These are phyloP conservation scores for Balansia obtecta DNA, from an alignment of 2,329 filamentous ascomycete species.

Conservation along the genomic window DNA sequence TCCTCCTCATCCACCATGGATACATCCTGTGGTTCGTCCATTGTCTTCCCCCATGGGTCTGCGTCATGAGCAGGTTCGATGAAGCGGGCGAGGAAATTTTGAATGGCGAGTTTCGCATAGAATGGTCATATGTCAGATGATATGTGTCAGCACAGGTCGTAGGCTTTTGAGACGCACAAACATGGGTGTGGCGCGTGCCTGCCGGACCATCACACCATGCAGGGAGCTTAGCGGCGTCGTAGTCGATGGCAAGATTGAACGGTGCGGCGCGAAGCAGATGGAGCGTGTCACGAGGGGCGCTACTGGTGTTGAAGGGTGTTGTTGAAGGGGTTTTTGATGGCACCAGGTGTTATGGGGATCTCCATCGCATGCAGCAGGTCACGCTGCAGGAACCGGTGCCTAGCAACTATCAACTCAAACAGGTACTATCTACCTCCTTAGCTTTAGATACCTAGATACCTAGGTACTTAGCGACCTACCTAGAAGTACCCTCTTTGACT, in stretches of 20 bases:
- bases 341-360: too few relatives aligned
- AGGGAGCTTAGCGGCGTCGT: neutral
- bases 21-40: conserved; percentile 11
- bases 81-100: neutral
- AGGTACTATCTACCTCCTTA: too few relatives aligned
- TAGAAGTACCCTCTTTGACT: too few relatives aligned
- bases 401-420: neutral
- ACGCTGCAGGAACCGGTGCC: conserved; percentile 2
- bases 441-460: too few relatives aligned
- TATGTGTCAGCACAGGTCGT: neutral
- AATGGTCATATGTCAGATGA: neutral
- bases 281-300: neutral
- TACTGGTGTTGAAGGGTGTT: neutral
- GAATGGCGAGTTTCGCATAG: neutral
- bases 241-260: neutral
- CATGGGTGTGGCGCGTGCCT: neutral
- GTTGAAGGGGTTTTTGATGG: too few relatives aligned
- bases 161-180: neutral
- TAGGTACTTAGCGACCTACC: too few relatives aligned
- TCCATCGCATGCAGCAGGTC: neutral
- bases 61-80: neutral
- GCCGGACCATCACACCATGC: neutral
- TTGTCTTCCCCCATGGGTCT: neutral
- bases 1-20: conserved; percentile 13
- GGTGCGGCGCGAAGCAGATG: neutral